These are phyloP conservation scores for Cladobotryum protrusum DNA, from an alignment of 2,329 filamentous ascomycete genomes.

Conservation along the genomic window DNA sequence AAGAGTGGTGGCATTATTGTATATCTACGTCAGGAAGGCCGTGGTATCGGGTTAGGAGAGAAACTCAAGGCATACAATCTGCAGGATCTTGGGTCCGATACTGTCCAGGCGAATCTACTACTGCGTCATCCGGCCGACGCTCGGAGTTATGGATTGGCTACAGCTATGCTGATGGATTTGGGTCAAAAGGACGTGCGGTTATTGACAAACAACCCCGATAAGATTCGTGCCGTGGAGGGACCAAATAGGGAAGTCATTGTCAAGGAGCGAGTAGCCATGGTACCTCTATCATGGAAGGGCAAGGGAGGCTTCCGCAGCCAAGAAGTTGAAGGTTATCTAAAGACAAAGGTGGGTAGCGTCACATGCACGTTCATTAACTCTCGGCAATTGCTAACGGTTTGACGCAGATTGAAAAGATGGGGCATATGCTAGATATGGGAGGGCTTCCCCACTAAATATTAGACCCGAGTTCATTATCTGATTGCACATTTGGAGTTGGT, in stretches of 20 bases:
- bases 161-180: slow-evolving; percentile 84
- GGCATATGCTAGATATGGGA: slow-evolving; percentile 64
- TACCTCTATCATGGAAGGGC: slow-evolving; percentile 88
- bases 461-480: neutral
- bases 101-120: slow-evolving; percentile 89
- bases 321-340: slow-evolving; percentile 90
- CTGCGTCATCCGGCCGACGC: slow-evolving; percentile 91
- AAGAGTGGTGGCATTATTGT: slow-evolving; percentile 80
- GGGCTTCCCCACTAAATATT: slow-evolving; percentile 11
- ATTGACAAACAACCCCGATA: slow-evolving; percentile 95
- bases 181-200: slow-evolving; percentile 72
- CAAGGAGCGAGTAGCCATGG: slow-evolving; percentile 87
- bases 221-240: slow-evolving; percentile 89
- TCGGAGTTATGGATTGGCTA: slow-evolving; percentile 90
- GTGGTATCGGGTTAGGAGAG: slow-evolving; percentile 88
- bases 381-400: slow-evolving; percentile 16
- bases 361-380: slow-evolving; percentile 8
- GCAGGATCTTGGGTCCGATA: slow-evolving; percentile 94
- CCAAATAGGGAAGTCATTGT: slow-evolving; percentile 83
- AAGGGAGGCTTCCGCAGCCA: slow-evolving; percentile 75
- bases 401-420: slow-evolving; percentile 75
- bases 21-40: slow-evolving; percentile 91
- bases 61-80: slow-evolving; percentile 98
- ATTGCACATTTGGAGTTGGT: no score
- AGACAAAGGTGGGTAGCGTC: slow-evolving; percentile 68